phyloP scores from a whole-genome alignment of 495 filamentous ascomycete genomes.

The Sordaria brevicollis region DNA sequence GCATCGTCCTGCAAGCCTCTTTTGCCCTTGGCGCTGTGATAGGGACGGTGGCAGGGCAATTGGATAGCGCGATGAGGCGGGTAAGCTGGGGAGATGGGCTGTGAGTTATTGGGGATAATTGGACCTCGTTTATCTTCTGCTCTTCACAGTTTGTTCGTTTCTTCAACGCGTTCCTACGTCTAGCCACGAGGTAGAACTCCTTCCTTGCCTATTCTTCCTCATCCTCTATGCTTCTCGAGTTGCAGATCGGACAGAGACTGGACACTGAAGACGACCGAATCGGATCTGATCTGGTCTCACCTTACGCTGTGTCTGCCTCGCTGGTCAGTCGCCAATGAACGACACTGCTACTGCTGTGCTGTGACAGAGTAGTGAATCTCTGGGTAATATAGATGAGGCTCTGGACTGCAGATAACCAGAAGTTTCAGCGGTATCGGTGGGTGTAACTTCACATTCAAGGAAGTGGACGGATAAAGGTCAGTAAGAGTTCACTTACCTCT shows the following conservation, averaged over 20 bases:
- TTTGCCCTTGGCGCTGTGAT: background rate
- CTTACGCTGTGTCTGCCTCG: background rate
- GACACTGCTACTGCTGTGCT: background rate
- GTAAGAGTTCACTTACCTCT: background rate
- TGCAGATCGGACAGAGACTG: too few species aligned
- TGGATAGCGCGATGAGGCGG: background rate
- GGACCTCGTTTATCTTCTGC: background rate
- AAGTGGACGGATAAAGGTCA: background rate
- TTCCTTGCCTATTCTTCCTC: too few species aligned
- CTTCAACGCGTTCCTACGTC: background rate
- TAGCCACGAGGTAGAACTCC: background rate
- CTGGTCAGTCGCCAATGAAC: background rate
- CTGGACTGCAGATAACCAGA: background rate
- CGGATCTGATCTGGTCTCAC: background rate
- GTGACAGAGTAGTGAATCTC: background rate
- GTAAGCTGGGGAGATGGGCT: background rate
- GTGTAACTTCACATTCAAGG: background rate
- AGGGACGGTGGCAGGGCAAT: background rate
- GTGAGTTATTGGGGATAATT: background rate
- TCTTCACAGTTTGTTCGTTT: too few species aligned
- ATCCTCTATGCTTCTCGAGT: background rate
- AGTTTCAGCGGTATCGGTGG: background rate
- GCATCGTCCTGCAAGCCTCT: background rate
- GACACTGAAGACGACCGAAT: too few species aligned
- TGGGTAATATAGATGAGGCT: background rate